Base-by-base conservation (phyloP, 345 rosid genomes). In the Viola odorata region DNA sequence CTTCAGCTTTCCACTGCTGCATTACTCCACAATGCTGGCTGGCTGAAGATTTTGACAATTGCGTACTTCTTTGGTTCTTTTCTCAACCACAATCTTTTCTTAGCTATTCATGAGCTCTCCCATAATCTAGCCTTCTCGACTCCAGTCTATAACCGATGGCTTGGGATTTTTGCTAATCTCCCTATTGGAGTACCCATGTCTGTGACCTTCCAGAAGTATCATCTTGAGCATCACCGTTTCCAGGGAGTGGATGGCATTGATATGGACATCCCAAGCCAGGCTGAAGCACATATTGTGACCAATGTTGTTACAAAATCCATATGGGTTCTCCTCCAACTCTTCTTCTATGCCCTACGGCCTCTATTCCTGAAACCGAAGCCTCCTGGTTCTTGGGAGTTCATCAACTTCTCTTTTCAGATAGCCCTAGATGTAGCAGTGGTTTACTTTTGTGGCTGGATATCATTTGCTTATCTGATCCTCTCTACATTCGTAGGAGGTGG, bases 181-280 rank as follows among this genome's bases (percentile, higher is more conserved):
- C 98, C 96, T 44, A 77, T 91, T 6, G 96, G 96, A 9, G 92
- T 89, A 16, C 95, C 96, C 32, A 91, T 91, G 92, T 84, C 95
- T 0, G 77, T 89, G 14, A 87, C 96, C 13, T 91, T 87, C 81
- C 96, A 86, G 62, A 91, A 89, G 71, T 89, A 87, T 69, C 96
- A 87, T 77, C 96, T 87, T 5, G 92, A 91, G 71, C 95, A 91
- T 65, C 95, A 89, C 41, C 83, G 92, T 53, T 91, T 83, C 73
- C 98, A 89, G 78, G 92, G 96, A 41, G 91, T 87, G 45, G 91
- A 91, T 15, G 92, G 85, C 38, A 66, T 87, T 5, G 95, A 91
- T 60, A 87, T 85, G 98, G 92, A 89, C 50, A 64, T 87, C 17
- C 98, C 92, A 45, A 89, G 85, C 75, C 67, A 74, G 16, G 42